phyloP scores from a whole-genome alignment of 257 asterid genomes.

The Anisodus acutangulus region DNA sequence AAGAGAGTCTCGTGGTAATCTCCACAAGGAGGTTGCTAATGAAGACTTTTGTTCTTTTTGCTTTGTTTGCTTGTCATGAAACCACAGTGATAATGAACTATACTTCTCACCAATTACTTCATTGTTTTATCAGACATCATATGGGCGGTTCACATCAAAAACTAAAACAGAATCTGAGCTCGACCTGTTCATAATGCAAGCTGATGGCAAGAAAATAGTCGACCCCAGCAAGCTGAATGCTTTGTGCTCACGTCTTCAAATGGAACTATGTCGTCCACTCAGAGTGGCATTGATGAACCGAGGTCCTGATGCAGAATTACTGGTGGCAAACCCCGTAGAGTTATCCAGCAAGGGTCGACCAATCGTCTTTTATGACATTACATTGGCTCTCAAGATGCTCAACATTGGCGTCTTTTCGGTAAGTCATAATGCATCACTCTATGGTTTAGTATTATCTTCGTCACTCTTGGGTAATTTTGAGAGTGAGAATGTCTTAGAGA shows the following conservation, averaged over 20 bases:
- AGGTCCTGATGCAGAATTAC: constrained; percentile 84
- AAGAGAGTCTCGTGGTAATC: constrained; percentile 47
- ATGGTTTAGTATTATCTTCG: background rate
- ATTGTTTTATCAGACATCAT: constrained; percentile 60
- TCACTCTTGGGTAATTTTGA: background rate
- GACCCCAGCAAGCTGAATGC: constrained; percentile 66
- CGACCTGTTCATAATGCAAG: constrained; percentile 85
- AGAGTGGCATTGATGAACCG: constrained; percentile 76
- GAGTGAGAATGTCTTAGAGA: background rate
- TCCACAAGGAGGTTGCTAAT: constrained; percentile 37
- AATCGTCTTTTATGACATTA: constrained; percentile 77
- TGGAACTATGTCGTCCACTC: constrained; percentile 84
- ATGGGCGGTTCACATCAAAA: constrained; percentile 73
- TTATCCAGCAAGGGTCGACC: constrained; percentile 91
- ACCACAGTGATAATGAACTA: background rate
- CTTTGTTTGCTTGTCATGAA: background rate
- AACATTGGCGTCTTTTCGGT: constrained; percentile 77
- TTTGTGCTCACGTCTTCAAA: constrained; percentile 58
- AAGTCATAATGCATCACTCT: constrained; percentile 31
- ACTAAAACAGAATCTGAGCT: constrained; percentile 67
- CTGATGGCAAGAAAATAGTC: constrained; percentile 81
- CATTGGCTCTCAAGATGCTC: constrained; percentile 84
- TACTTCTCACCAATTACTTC: constrained; percentile 18
- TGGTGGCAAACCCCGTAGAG: constrained; percentile 89
- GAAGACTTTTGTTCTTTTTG: background rate